phyloP scores from a whole-genome alignment of 164 flowering plant species.

The Vitis amurensis region DNA sequence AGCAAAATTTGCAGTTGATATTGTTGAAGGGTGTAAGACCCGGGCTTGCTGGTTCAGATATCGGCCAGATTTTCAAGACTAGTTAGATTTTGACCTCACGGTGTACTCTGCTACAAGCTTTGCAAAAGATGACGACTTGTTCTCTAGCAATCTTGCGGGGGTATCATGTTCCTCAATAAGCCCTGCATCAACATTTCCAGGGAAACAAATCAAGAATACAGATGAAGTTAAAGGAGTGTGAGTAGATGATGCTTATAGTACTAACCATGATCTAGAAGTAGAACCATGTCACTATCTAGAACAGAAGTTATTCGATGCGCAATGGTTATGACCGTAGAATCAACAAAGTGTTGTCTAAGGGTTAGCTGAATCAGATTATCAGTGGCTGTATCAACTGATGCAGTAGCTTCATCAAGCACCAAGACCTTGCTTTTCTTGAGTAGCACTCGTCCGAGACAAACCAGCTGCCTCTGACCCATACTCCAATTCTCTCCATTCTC shows the following conservation, averaged over 20 bases:
- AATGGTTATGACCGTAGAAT: constrained; percentile 67
- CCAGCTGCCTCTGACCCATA: constrained; percentile 86
- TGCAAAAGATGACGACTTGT: constrained; percentile 64
- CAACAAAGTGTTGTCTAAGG: constrained; percentile 52
- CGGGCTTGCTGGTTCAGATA: too few species aligned
- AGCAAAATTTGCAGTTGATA: too few species aligned
- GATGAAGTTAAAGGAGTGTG: too few species aligned
- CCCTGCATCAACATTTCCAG: constrained; percentile 36
- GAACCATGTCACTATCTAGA: constrained; percentile 72
- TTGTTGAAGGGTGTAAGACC: too few species aligned
- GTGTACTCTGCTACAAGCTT: constrained; percentile 77
- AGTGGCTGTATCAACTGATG: constrained; percentile 87
- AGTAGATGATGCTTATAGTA: background rate
- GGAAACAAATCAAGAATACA: too few species aligned
- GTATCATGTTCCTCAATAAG: constrained; percentile 59
- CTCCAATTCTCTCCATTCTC: constrained; percentile 98
- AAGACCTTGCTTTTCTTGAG: constrained; percentile 77
- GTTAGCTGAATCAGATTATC: constrained; percentile 80
- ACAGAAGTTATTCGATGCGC: constrained; percentile 84
- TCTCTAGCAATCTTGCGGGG: constrained; percentile 56
- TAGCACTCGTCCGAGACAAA: constrained; percentile 77
- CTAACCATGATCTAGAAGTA: constrained; percentile 73
- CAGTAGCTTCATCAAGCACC: constrained; percentile 93
- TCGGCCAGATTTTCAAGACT: background rate
- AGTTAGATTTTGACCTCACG: constrained; percentile 32